phyloP scores from a whole-genome alignment of 1,284 basidiomycete species.

The Blastosporella zonata region DNA sequence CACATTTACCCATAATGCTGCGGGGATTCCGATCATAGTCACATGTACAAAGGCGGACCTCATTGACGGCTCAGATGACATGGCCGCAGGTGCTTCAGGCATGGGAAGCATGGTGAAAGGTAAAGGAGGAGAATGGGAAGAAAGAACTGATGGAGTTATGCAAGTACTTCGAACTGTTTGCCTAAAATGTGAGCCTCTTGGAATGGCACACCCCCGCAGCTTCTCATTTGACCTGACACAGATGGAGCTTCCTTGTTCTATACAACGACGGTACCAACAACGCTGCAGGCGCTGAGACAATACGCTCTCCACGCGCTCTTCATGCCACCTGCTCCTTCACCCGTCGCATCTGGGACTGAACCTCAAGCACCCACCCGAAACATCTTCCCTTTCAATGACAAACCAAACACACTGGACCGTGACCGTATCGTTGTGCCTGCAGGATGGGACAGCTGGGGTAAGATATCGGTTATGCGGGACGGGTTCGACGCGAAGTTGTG shows the following conservation, averaged over 20 bases:
- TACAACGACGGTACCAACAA: slow-evolving; percentile 81
- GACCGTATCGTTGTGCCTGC: slow-evolving; percentile 90
- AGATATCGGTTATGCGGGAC: slow-evolving; percentile 88
- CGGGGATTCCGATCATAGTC: slow-evolving; percentile 87
- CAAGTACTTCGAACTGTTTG: slow-evolving; percentile 91
- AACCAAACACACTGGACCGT: slow-evolving; percentile 89
- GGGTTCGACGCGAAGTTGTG: slow-evolving; percentile 85
- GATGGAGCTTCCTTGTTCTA: slow-evolving; percentile 94
- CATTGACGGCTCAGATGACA: slow-evolving; percentile 77
- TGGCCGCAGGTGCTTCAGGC: slow-evolving; percentile 64
- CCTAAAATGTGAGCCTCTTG: slow-evolving; percentile 72
- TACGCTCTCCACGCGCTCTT: slow-evolving; percentile 89
- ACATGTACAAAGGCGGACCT: slow-evolving; percentile 90
- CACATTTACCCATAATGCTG: slow-evolving; percentile 75
- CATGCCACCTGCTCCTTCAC: slow-evolving; percentile 65
- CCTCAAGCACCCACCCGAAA: slow-evolving; percentile 60
- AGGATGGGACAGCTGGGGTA: slow-evolving; percentile 98
- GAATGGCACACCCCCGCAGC: too few species aligned
- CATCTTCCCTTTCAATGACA: slow-evolving; percentile 82
- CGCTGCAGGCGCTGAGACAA: slow-evolving; percentile 78
- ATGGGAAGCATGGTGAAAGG: slow-evolving; percentile 85
- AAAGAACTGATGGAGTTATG: slow-evolving; percentile 93
- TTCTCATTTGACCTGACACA: too few species aligned
- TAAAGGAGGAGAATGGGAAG: slow-evolving; percentile 90
- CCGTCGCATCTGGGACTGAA: slow-evolving; percentile 40